Evolutionary conservation across 129 eudicot genomes (phyloP), one percentile per base, ranked within the genome.

Genomic region (Gnaphalium uliginosum): DNA sequence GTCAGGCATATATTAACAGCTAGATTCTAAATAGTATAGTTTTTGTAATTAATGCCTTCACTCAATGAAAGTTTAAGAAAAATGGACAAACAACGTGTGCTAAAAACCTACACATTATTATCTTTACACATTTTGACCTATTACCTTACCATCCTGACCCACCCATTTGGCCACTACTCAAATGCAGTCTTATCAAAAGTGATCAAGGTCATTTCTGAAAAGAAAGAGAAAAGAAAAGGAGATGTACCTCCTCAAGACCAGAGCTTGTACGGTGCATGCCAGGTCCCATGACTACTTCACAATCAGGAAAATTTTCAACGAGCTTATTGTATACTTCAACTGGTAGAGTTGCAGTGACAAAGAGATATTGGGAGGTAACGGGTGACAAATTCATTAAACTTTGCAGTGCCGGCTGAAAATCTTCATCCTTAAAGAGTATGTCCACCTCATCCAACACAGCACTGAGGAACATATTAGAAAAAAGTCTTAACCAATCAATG

Each of bases 401-500:
- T 81, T 87, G 88, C 60, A 90, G 79, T 23, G 97, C 97, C 58
- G 76, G 88, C 83, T 94, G 91, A 76, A 90, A 94, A 75, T 87
- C 98, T 65, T 94, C 98, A 83, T 91, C 93, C 71, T 85, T 87
- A 72, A 81, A 94, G 33, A 94, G 97, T 78, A 94, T 87, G 78
- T 94, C 98, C 46, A 94, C 97, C 89, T 94, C 98, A 78, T 94
- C 98, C 87, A 94, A 78, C 57, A 94, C 89, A 39, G 94, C 97
- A 83, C 98, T 94, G 63, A 66, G 74, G 6, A 46, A 15, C 22
- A 37, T 41, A 60, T 59, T 41, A 69, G 21, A 67, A 35, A 7
- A 33, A 17, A 35, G 30, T 59, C 23, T 54, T 53, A 57, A 59
- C 17, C 23, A 17, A 32, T 54, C 14, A 54, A 46, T 14, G 68